Evolutionary conservation across 2,329 filamentous ascomycete species (phyloP).

Genomic region (Nigrospora sphaerica): DNA sequence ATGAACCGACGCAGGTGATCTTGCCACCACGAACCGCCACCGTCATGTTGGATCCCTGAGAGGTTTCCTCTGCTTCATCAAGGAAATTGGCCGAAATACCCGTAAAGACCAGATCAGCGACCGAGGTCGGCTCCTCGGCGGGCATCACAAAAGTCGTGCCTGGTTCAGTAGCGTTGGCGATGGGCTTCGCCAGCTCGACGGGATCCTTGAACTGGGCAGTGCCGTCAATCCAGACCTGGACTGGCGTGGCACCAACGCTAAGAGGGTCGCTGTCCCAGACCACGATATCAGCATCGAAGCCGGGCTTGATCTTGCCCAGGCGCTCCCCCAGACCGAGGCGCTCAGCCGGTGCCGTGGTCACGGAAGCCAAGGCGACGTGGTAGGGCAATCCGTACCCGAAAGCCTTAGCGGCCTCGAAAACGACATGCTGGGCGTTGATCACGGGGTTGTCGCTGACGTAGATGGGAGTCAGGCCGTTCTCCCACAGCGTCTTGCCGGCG

Average conservation of each 20-base stretch:
- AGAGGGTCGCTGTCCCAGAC: conserved; percentile 59
- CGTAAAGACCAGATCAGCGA: conserved; percentile 43
- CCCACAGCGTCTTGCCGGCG: conserved; percentile 59
- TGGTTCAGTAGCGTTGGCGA: conserved; percentile 27
- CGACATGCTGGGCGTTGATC: conserved; percentile 61
- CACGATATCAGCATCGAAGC: conserved; percentile 54
- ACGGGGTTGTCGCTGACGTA: conserved; percentile 69
- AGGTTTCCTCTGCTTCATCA: conserved; percentile 7
- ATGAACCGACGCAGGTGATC: conserved; percentile 50
- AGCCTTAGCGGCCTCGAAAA: conserved; percentile 57
- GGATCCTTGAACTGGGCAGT: conserved; percentile 49
- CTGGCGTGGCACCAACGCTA: conserved; percentile 49
- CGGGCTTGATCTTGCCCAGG: conserved; percentile 53
- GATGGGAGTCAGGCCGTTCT: conserved; percentile 56
- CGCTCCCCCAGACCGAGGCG: conserved; percentile 49
- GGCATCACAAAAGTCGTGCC: conserved; percentile 32
- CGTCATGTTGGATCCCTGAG: conserved; percentile 26
- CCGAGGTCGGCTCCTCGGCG: conserved; percentile 30
- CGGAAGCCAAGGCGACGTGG: conserved; percentile 49
- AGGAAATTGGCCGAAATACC: conserved; percentile 48
- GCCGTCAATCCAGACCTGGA: conserved; percentile 59
- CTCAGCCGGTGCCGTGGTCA: conserved; percentile 53
- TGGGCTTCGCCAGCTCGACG: conserved; percentile 45
- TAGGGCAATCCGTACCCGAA: conserved; percentile 55
- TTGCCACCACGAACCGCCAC: conserved; percentile 45